These are phyloP conservation scores for Acaromyces ingoldii DNA, from an alignment of 1,284 basidiomycete species.

Conservation along the genomic window DNA sequence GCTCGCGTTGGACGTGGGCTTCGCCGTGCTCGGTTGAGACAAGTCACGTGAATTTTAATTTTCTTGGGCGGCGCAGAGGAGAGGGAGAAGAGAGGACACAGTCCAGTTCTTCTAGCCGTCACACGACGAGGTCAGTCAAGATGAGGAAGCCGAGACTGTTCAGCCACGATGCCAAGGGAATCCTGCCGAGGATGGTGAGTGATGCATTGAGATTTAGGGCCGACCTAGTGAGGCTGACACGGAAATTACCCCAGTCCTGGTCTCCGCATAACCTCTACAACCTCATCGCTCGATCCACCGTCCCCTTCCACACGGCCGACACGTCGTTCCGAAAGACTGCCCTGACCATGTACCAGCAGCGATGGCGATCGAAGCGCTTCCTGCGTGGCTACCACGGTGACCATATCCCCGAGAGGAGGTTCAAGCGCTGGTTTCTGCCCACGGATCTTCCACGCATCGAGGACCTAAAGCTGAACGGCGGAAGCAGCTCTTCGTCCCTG, in stretches of 20 bases:
- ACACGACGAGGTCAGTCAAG: not conserved
- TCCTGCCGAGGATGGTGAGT: conserved; percentile 8
- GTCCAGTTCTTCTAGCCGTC: not conserved
- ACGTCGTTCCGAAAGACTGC: conserved; percentile 61
- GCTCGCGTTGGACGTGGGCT: too few relatives aligned
- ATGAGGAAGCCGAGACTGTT: conserved; percentile 5
- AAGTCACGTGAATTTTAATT: too few relatives aligned
- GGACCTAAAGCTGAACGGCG: conserved; percentile 58
- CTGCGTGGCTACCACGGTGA: conserved; percentile 94
- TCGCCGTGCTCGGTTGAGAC: too few relatives aligned
- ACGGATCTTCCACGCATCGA: conserved; percentile 75
- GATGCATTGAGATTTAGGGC: not conserved
- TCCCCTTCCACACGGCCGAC: conserved; percentile 50
- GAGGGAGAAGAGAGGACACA: not conserved
- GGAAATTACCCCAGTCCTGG: conserved; percentile 57
- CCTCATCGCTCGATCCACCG: conserved; percentile 57
- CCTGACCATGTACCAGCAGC: conserved; percentile 79
- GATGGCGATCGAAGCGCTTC: conserved; percentile 84
- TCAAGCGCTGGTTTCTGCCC: conserved; percentile 94
- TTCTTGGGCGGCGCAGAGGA: not conserved
- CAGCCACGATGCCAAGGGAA: conserved; percentile 4
- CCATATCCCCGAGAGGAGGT: conserved; percentile 83
- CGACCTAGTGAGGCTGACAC: not conserved
- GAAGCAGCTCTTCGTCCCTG: not conserved
- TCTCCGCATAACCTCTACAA: conserved; percentile 71